Base-by-base conservation (phyloP, 495 filamentous ascomycete genomes). In the Penicillium antarcticum region DNA sequence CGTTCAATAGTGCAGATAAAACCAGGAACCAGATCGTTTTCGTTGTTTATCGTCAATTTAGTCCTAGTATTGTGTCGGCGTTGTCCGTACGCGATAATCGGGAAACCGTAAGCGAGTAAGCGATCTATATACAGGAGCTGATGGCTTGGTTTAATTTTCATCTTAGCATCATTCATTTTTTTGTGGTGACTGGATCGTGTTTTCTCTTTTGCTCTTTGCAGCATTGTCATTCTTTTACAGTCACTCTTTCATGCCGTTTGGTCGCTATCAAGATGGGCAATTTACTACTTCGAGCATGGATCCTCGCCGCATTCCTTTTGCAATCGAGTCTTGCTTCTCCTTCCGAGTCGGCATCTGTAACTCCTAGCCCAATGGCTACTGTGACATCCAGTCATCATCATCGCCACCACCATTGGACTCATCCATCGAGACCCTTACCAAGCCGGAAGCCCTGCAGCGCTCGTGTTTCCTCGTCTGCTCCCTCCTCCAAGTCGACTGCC, bases 241-340 rank as follows among this genome's bases (percentile, higher is more conserved):
- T 21, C 13, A 41, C 19, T 41, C 38, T 11, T 41, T 41, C 5
- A 12, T n/a, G 14, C 13, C 2, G 12, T 10, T n/a, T 26, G 21
- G 10, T 16, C 29, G 7, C 24, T 48, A 19, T 32, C 35, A 48
- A 8, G 4, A 48, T 51, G 48, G 48, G 38, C 11, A 16, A 51
- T 26, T 36, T 43, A 3, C 16, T 41, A 2, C 18, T 51, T 34
- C 48, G 38, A 51, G 31, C 39, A 51, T 51, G 48, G 48, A 13
- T 51, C 12, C 26, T 43, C 31, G 40, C 40, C 29, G 38, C 48
- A 36, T 23, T 41, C 26, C 14, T 16, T 43, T 12, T 42, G 18
- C 35, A 43, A 31, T 24, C 18, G 3, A 24, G 29, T 19, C 24
- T 37, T 35, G 14, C 16, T 11, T 2, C 38, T 17, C 35, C 45